phyloP scores from a whole-genome alignment of 106 monocot species.

The Dendrobium huoshanense region DNA sequence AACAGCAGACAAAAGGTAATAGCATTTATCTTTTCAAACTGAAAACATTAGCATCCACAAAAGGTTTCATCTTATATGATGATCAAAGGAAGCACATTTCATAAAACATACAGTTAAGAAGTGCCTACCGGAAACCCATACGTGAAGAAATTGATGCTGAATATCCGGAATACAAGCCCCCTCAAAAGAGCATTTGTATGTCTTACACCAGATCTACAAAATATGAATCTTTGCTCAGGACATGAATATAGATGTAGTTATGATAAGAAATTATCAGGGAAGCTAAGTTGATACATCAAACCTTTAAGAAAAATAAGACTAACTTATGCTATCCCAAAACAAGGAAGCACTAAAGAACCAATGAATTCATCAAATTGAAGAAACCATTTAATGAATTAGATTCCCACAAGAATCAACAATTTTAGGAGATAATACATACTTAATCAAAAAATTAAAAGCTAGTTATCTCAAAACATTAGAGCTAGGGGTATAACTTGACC shows the following conservation, averaged over 20 bases:
- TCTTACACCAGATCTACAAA: constrained; percentile 61
- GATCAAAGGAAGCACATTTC: background rate
- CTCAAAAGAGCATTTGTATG: constrained; percentile 69
- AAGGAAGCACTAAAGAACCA: background rate
- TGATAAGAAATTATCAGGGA: background rate
- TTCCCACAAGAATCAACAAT: background rate
- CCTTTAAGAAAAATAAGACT: background rate
- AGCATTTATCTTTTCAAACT: background rate
- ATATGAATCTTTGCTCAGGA: background rate
- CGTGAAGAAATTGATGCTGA: constrained; percentile 92
- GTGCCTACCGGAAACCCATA: constrained; percentile 86
- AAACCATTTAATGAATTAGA: background rate
- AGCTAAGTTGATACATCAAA: background rate
- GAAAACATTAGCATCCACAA: background rate
- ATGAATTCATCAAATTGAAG: background rate
- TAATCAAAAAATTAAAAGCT: background rate
- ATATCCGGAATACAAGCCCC: constrained; percentile 64
- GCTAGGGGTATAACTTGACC: background rate
- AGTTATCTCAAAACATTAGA: background rate
- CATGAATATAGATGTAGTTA: background rate
- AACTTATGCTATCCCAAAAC: background rate
- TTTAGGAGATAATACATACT: background rate
- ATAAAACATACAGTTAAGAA: background rate
- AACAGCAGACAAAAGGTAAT: background rate
- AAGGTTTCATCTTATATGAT: background rate